Base-by-base conservation (phyloP, 176 grass and related monocot species). In the Aegilops speltoides region DNA sequence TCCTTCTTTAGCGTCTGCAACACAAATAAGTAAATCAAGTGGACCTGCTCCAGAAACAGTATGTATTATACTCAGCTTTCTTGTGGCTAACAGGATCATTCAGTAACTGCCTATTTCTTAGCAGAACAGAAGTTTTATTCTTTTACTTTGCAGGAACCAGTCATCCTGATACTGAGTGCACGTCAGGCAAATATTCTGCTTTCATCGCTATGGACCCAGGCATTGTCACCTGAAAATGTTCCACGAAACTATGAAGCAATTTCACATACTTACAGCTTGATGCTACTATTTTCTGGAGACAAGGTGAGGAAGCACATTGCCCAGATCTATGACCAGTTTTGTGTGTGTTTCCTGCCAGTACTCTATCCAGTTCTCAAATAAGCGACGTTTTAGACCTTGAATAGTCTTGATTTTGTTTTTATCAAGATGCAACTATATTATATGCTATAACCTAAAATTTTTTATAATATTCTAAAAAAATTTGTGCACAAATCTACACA, bases 181-280 rank as follows among this genome's bases (percentile, higher is more conserved):
- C 86, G 86, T 81, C 91, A 98, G 59, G 91, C 91, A 48, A 87
- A 89, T n/a, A 79, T 98, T 94, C 86, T 98, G 48, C 90, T 95
- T 86, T 96, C 96, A 70, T 98, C 96, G 38, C 86, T 98, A 46
- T 96, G 96, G 96, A 78, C 84, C 80, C 96, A 98, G 54, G 91
- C 96, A 82, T 70, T 91, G 37, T 95, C 86, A 82, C 86, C 81
- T 82, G 88, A 96, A 34, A 98, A 96, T 86, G 54, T 76, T 89
- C 96, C 96, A 19, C 86, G 64, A 84, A 98, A 92, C 72, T 98
- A 89, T 77, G 93, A 96, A 82, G 96, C 96, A 56, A 96, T 98
- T 67, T 93, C 93, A 86, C 93, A 98, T 76, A 98, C 96, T 33
- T 98, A 91, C 86, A 91, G 93, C 79, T 93, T 98, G 90, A 86